phyloP scores from a whole-genome alignment of 1,139 yeast species.

The Geotrichum carabidarum region DNA sequence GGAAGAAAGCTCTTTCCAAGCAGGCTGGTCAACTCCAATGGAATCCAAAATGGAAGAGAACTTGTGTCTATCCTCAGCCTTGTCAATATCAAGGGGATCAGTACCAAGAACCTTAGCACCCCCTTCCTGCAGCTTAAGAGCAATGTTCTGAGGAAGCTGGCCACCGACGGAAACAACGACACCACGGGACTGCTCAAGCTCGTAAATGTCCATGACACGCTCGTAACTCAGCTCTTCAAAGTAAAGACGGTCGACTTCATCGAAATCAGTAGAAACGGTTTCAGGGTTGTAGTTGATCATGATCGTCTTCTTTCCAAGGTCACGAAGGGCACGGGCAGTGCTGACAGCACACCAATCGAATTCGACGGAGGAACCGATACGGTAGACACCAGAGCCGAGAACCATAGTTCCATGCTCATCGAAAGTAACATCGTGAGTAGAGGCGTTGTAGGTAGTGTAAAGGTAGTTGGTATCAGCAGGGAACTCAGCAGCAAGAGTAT shows the following conservation, averaged over 20 bases:
- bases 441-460: slow-evolving; percentile 93
- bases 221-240: slow-evolving; percentile 94
- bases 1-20: slow-evolving; percentile 97
- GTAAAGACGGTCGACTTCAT: slow-evolving; percentile 95
- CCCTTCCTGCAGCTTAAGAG: slow-evolving; percentile 87
- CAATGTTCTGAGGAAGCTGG: slow-evolving; percentile 95
- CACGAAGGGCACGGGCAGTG: slow-evolving; percentile 91
- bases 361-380: slow-evolving; percentile 92
- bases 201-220: slow-evolving; percentile 92
- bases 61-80: slow-evolving; percentile 97
- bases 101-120: slow-evolving; percentile 95
- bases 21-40: slow-evolving; percentile 98
- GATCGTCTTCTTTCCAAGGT: slow-evolving; percentile 80
- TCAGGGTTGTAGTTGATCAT: slow-evolving; percentile 98
- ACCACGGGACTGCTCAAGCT: slow-evolving; percentile 85
- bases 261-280: slow-evolving; percentile 96
- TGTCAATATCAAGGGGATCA: slow-evolving; percentile 96
- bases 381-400: slow-evolving; percentile 88
- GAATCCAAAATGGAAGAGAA: slow-evolving; percentile 96
- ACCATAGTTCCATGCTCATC: slow-evolving; percentile 87
- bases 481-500: slow-evolving; percentile 98
- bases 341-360: slow-evolving; percentile 96
- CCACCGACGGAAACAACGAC: slow-evolving; percentile 98
- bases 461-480: slow-evolving; percentile 95
- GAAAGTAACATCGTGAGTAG: slow-evolving; percentile 76